Conservation (phyloP, 192 early-diverging fungal species). For the Backusella tarrabulga region DNA sequence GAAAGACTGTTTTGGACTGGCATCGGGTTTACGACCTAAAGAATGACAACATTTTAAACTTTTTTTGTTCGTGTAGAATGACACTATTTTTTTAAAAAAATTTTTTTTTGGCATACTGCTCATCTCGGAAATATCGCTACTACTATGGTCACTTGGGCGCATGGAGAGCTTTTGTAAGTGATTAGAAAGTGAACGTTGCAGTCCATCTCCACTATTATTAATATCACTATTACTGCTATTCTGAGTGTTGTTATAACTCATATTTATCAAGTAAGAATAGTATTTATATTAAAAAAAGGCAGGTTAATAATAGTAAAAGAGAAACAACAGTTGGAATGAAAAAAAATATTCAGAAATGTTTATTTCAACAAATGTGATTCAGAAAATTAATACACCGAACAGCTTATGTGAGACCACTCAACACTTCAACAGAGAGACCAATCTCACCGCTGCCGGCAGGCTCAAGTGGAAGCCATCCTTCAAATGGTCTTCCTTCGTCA, state of each 20-base stretch:
- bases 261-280: not conserved
- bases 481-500: constrained; percentile 22
- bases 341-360: not conserved
- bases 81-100: not conserved
- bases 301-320: not conserved
- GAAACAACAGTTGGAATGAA: not conserved
- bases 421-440: constrained; percentile 19
- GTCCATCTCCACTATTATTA: not conserved
- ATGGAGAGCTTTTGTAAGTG: constrained; percentile 25
- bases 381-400: not conserved
- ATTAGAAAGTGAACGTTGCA: constrained; percentile 26
- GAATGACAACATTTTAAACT: not conserved
- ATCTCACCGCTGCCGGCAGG: constrained; percentile 26
- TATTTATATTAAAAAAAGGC: not conserved
- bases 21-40: not conserved
- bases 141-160: not conserved
- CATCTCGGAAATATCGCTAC: constrained; percentile 14
- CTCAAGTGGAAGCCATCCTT: constrained; percentile 26
- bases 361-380: constrained; percentile 6
- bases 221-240: not conserved
- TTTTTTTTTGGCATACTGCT: constrained; percentile 1
- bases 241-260: not conserved
- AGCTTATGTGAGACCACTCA: not conserved
- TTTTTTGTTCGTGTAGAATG: not conserved
- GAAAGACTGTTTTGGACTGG: constrained; percentile 15